A percentile compares a stretch with the other conserved stretches of the same genome.
These are phyloP conservation scores for Cicer cuneatum DNA, from an alignment of 306 rosid genomes.

Conservation along the genomic window DNA sequence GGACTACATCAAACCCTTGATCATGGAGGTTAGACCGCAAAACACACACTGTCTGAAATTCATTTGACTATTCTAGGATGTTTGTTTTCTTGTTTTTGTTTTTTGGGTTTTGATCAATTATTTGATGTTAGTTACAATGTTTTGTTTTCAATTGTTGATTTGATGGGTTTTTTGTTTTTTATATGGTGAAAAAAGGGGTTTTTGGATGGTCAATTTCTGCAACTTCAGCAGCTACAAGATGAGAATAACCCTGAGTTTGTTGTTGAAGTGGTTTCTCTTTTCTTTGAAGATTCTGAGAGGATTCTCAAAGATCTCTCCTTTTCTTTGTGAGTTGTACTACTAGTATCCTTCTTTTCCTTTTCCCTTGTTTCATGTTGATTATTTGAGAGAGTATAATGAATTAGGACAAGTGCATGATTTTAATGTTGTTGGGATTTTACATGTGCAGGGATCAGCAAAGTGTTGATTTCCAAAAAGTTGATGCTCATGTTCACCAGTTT, in stretches of 20 bases:
- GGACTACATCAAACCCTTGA: constrained; percentile 74
- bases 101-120: not conserved
- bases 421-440: constrained; percentile 38
- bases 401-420: constrained; percentile 37
- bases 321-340: constrained; percentile 64
- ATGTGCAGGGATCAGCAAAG: constrained; percentile 66
- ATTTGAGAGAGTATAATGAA: not conserved
- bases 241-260: constrained; percentile 97
- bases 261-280: constrained; percentile 87
- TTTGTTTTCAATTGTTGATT: constrained; percentile 41
- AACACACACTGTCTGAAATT: not conserved
- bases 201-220: constrained; percentile 86
- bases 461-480: constrained; percentile 87
- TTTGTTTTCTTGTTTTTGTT: not conserved
- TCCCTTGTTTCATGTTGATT: not conserved
- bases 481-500: constrained; percentile 94
- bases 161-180: constrained; percentile 22
- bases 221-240: constrained; percentile 96
- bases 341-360: constrained; percentile 16
- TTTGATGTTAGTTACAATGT: constrained; percentile 38
- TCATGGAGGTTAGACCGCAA: constrained; percentile 53
- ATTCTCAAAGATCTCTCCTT: constrained; percentile 85
- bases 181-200: constrained; percentile 62
- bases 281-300: constrained; percentile 96
- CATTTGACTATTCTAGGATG: constrained; percentile 10